Conservation (phyloP, 202 grass and related monocot genomes). For the Carex sylvatica region DNA sequence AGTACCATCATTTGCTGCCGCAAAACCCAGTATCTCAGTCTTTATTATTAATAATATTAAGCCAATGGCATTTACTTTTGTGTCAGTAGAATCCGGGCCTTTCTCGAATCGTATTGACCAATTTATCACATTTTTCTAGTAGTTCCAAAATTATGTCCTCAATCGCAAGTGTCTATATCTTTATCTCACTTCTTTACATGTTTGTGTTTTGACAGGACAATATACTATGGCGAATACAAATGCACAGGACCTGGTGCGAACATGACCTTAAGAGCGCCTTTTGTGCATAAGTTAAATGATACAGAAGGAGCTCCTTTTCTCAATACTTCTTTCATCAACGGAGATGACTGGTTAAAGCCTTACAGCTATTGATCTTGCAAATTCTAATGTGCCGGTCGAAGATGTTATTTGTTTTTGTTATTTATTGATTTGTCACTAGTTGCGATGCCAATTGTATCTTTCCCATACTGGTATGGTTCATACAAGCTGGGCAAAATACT, state of each 20-base stretch:
- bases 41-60: not conserved
- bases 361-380: conserved; percentile 34
- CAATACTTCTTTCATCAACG: conserved; percentile 63
- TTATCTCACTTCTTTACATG: not conserved
- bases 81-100: not conserved
- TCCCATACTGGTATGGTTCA: not conserved
- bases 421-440: conserved; percentile 4
- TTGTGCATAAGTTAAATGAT: conserved; percentile 56
- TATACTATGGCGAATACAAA: conserved; percentile 79
- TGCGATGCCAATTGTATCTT: not conserved
- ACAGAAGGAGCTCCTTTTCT: conserved; percentile 65
- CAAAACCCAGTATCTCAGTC: not conserved
- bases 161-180: not conserved
- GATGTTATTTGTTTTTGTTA: not conserved
- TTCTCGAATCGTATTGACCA: not conserved
- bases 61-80: not conserved
- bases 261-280: conserved; percentile 49
- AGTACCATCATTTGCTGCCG: not conserved
- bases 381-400: not conserved
- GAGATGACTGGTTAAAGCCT: conserved; percentile 71
- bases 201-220: conserved; percentile 36
- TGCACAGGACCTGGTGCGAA: conserved; percentile 74
- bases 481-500: not conserved
- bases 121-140: not conserved
- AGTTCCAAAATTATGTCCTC: not conserved